Evolutionary conservation across 2,329 filamentous ascomycete genomes (phyloP).

Genomic region (Epichloe uncinata): DNA sequence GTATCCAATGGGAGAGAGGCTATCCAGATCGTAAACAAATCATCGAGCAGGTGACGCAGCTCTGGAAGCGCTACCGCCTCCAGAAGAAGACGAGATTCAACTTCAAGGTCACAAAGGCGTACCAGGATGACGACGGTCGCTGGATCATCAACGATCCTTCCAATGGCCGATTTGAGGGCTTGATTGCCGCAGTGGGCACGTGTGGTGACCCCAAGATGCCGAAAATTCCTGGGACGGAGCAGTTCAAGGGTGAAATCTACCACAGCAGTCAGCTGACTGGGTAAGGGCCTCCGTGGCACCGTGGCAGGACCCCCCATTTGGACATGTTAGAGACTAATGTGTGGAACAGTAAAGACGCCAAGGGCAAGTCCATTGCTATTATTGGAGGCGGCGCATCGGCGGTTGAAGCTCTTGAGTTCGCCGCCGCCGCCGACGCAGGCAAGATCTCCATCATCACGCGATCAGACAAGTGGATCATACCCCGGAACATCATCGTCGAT

Average conservation of each 20-base stretch:
- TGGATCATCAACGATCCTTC: conserved; percentile 67
- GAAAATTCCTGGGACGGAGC: conserved; percentile 53
- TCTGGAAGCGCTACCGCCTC: conserved; percentile 66
- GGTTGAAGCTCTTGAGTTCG: conserved; percentile 73
- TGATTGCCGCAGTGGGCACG: conserved; percentile 67
- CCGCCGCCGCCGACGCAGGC: conserved; percentile 48
- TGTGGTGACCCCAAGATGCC: conserved; percentile 70
- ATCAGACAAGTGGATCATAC: conserved; percentile 80
- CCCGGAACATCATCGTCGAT: conserved; percentile 63
- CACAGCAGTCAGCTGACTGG: conserved; percentile 66
- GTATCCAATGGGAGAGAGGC: conserved; percentile 58
- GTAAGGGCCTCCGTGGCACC: conserved; percentile 13
- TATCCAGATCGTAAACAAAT: conserved; percentile 71
- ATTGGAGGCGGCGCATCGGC: conserved; percentile 72
- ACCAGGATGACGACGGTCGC: conserved; percentile 51
- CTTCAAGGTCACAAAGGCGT: conserved; percentile 53
- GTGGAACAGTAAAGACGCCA: conserved; percentile 43
- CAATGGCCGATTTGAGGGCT: conserved; percentile 62
- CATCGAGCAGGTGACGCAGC: conserved; percentile 51
- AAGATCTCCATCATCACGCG: conserved; percentile 62
- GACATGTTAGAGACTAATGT: background rate
- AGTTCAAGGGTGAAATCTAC: conserved; percentile 57
- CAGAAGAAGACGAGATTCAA: conserved; percentile 60
- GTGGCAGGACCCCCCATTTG: background rate
- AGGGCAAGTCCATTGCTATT: conserved; percentile 62